Percentiles rank a stretch among this genome's conserved stretches.
These are phyloP conservation scores for Trypanosoma brucei DNA, from an alignment of 208 protist genomes.

Conservation along the genomic window DNA sequence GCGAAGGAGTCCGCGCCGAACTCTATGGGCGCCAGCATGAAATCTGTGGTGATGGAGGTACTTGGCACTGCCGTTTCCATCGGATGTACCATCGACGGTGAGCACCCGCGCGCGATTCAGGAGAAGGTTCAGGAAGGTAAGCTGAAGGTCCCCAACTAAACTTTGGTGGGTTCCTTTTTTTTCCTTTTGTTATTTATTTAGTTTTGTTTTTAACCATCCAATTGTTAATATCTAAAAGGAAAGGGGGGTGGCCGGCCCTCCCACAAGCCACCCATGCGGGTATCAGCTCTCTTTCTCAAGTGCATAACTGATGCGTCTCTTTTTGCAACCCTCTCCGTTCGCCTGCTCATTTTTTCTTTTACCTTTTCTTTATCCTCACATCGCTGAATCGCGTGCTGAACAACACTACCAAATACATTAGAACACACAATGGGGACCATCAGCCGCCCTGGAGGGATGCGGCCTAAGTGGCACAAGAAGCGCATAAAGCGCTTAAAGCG, in stretches of 20 bases:
- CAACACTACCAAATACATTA: constrained; percentile 3
- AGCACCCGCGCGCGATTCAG: constrained; percentile 92
- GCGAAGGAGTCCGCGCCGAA: constrained; percentile 93
- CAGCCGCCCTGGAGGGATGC: constrained; percentile 81
- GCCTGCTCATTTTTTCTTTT: neutral
- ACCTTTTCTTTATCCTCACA: neutral
- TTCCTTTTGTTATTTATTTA: constrained; percentile 10
- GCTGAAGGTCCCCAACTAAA: constrained; percentile 75
- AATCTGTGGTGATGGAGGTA: constrained; percentile 98
- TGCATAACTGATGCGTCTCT: too few relatives aligned
- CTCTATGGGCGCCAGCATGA: constrained; percentile 93
- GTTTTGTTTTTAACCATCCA: constrained; percentile 18
- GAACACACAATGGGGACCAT: constrained; percentile 71
- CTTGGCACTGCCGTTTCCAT: constrained; percentile 97
- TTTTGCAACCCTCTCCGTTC: too few relatives aligned
- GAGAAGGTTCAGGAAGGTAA: constrained; percentile 91
- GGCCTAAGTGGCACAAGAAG: constrained; percentile 92
- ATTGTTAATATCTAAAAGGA: neutral
- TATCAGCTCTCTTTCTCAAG: too few relatives aligned
- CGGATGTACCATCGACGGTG: constrained; percentile 97
- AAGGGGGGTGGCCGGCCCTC: too few relatives aligned
- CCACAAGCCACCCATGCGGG: too few relatives aligned
- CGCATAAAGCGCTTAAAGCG: constrained; percentile 90
- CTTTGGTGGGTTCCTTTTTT: constrained; percentile 23
- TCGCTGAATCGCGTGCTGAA: too few relatives aligned